Conservation (phyloP, 306 rosid species). For the Datisca glomerata region DNA sequence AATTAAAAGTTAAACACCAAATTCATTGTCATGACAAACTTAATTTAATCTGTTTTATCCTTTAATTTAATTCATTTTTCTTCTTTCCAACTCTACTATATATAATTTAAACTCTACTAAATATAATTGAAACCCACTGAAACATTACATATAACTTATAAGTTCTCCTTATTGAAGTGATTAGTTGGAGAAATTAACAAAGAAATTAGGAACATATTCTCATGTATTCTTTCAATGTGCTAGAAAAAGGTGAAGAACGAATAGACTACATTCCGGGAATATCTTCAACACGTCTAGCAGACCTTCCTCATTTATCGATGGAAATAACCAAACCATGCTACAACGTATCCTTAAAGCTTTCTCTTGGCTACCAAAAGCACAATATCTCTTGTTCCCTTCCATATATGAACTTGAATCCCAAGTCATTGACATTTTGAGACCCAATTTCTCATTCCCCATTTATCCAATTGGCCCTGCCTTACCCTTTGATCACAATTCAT, state of each 20-base stretch:
- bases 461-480: conserved; percentile 24
- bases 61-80: no score
- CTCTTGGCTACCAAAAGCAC: conserved; percentile 5
- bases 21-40: no score
- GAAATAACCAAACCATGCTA: neutral
- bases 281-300: conserved; percentile 11
- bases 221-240: no score
- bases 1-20: no score
- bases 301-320: conserved; percentile 6
- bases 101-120: no score
- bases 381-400: conserved; percentile 18
- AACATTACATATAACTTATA: no score
- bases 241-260: conserved; percentile 18
- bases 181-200: no score
- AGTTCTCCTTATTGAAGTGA: no score
- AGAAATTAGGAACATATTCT: no score
- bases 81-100: no score
- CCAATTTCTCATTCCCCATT: conserved; percentile 12
- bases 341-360: neutral
- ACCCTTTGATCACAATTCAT: conserved; percentile 9
- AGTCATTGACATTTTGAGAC: conserved; percentile 12
- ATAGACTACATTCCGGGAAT: conserved; percentile 27
- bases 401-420: conserved; percentile 24
- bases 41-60: no score
- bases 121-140: no score